Evolutionary conservation across 2,329 filamentous ascomycete species (phyloP).

Genomic region (Diaporthe ampelina): DNA sequence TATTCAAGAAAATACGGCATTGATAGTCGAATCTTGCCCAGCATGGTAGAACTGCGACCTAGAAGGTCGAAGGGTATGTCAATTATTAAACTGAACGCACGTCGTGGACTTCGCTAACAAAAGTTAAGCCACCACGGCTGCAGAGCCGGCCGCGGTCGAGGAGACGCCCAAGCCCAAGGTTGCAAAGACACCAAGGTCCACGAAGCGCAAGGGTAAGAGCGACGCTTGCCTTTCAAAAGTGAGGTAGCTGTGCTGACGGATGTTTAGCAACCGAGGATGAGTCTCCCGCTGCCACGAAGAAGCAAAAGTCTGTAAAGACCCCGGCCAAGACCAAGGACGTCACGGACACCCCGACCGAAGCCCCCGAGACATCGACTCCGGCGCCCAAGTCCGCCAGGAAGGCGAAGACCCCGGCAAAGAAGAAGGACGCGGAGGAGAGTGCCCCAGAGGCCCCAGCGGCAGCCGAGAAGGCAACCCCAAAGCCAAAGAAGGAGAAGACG

Average conservation of each 20-base stretch:
- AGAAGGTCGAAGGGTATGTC: constrained; percentile 39
- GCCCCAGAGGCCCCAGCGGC: background rate
- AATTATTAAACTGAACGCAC: background rate
- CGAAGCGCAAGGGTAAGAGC: constrained; percentile 41
- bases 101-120: constrained; percentile 19
- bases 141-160: constrained; percentile 26
- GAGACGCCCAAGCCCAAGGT: constrained; percentile 39
- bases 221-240: background rate
- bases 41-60: constrained; percentile 41
- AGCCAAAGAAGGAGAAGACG: constrained; percentile 40
- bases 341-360: constrained; percentile 22
- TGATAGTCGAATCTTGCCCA: constrained; percentile 15
- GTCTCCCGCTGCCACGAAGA: constrained; percentile 39
- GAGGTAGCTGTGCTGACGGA: background rate
- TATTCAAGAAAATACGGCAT: constrained; percentile 17
- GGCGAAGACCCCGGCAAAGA: constrained; percentile 35
- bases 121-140: constrained; percentile 24
- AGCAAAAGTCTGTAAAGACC: constrained; percentile 39
- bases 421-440: constrained; percentile 16
- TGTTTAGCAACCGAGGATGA: constrained; percentile 38
- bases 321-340: constrained; percentile 30
- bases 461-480: constrained; percentile 29
- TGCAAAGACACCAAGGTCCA: constrained; percentile 38
- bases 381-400: constrained; percentile 38
- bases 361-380: constrained; percentile 18